phyloP scores from a whole-genome alignment of 768 basidiomycete species.

The Tulasnella calospora region DNA sequence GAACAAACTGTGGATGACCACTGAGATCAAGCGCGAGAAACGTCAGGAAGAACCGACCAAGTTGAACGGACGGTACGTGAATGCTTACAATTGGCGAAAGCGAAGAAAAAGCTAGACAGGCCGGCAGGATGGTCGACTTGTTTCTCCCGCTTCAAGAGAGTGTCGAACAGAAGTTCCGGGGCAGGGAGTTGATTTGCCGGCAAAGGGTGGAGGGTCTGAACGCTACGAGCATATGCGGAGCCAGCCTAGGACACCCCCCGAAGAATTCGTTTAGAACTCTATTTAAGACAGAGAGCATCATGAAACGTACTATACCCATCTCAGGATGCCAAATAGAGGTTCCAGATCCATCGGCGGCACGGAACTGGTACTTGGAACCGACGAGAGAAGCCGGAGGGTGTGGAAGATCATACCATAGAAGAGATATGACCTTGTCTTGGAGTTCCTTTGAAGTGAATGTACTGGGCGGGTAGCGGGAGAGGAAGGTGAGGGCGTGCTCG shows the following conservation, averaged over 20 bases:
- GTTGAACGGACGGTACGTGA: neutral
- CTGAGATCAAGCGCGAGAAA: too few species aligned
- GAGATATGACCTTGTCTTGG: constrained; percentile 44
- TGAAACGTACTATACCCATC: constrained; percentile 8
- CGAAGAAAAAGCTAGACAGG: constrained; percentile 31
- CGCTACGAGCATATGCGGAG: constrained; percentile 56
- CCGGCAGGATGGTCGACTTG: constrained; percentile 33
- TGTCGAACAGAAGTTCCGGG: constrained; percentile 41
- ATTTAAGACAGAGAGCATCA: neutral
- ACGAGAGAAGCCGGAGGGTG: neutral
- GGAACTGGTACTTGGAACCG: constrained; percentile 11
- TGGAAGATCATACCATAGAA: constrained; percentile 45
- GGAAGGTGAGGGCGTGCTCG: constrained; percentile 61
- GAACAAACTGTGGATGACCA: constrained; percentile 33
- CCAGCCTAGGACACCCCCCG: constrained; percentile 39
- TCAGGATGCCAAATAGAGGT: constrained; percentile 23
- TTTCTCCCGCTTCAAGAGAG: constrained; percentile 38
- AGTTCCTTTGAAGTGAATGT: constrained; percentile 39
- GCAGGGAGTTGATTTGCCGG: constrained; percentile 49
- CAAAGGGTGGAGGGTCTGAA: constrained; percentile 43
- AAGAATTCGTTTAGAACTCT: neutral
- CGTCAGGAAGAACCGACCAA: too few species aligned
- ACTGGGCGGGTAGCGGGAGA: constrained; percentile 55
- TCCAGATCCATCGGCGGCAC: neutral
- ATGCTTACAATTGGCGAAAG: constrained; percentile 29